A percentile compares a stretch with the other conserved stretches of the same genome.
Conservation (phyloP, 495 filamentous ascomycete species). For the Cenococcum geophilum region DNA sequence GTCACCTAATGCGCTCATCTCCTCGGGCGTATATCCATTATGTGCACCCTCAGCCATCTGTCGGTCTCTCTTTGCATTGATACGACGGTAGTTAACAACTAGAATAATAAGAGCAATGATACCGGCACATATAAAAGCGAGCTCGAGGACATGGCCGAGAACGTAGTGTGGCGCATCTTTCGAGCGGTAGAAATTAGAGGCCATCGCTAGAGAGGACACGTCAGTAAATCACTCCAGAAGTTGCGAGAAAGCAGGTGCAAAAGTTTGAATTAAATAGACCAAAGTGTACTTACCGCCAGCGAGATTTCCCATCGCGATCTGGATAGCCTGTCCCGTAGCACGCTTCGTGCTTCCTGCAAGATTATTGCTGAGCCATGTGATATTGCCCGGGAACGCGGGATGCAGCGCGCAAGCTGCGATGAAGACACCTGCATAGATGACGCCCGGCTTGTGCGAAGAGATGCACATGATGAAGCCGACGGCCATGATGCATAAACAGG, state of each 20-base stretch:
- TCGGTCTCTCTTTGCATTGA: constrained; percentile 50
- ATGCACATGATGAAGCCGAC: constrained; percentile 60
- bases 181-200: constrained; percentile 68
- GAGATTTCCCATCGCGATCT: constrained; percentile 68
- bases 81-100: constrained; percentile 49
- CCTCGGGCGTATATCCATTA: constrained; percentile 43
- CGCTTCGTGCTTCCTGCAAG: constrained; percentile 66
- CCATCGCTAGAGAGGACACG: constrained; percentile 48
- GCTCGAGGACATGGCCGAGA: constrained; percentile 62
- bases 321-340: constrained; percentile 65
- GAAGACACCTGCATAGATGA: constrained; percentile 70
- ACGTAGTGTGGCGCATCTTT: constrained; percentile 58
- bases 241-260: too few relatives aligned
- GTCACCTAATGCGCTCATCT: constrained; percentile 58
- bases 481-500: constrained; percentile 53
- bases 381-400: constrained; percentile 56
- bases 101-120: constrained; percentile 53
- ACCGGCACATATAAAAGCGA: constrained; percentile 60
- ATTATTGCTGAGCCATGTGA: constrained; percentile 65
- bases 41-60: constrained; percentile 43
- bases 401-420: constrained; percentile 61
- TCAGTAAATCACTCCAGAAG: not conserved
- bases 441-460: constrained; percentile 47
- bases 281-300: constrained; percentile 45
- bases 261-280: not conserved